A percentile compares a stretch with the other conserved stretches of the same genome.
phyloP scores from a whole-genome alignment of 2,329 filamentous ascomycete species.

The Alternaria triticimaculans region DNA sequence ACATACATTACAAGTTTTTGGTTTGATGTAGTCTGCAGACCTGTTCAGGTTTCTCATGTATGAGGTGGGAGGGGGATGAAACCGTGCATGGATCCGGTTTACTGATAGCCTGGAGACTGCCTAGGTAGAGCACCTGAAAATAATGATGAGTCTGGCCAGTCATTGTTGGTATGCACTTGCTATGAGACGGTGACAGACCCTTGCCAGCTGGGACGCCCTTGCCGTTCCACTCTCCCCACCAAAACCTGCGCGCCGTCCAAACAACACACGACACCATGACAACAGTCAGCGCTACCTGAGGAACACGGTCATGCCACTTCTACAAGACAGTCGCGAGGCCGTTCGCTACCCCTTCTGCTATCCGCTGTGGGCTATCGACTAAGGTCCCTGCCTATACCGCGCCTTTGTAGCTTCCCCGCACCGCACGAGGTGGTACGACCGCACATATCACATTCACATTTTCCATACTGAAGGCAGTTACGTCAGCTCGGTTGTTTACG shows the following conservation, averaged over 20 bases:
- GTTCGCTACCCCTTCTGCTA: slow-evolving; percentile 14
- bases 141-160: not conserved
- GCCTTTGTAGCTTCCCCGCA: slow-evolving; percentile 32
- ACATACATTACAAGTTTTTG: not conserved
- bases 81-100: not conserved
- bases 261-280: slow-evolving; percentile 31
- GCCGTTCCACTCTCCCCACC: slow-evolving; percentile 21
- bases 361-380: slow-evolving; percentile 23
- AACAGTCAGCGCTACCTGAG: slow-evolving; percentile 19
- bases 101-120: not conserved
- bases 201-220: slow-evolving; percentile 17
- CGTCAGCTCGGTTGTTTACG: slow-evolving; percentile 1
- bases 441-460: slow-evolving; percentile 1
- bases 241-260: slow-evolving; percentile 13
- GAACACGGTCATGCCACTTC: slow-evolving; percentile 21
- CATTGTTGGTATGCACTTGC: not conserved
- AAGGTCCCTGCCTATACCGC: slow-evolving; percentile 11
- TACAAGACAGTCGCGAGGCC: slow-evolving; percentile 16
- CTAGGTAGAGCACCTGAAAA: not conserved
- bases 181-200: slow-evolving; percentile 2
- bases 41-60: not conserved
- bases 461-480: slow-evolving; percentile 5
- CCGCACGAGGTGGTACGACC: slow-evolving; percentile 13
- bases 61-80: not conserved
- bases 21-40: not conserved